A percentile compares a stretch with the other conserved stretches of the same genome.
Conservation (phyloP, 495 filamentous ascomycete species). For the Penicillium fimorum region DNA sequence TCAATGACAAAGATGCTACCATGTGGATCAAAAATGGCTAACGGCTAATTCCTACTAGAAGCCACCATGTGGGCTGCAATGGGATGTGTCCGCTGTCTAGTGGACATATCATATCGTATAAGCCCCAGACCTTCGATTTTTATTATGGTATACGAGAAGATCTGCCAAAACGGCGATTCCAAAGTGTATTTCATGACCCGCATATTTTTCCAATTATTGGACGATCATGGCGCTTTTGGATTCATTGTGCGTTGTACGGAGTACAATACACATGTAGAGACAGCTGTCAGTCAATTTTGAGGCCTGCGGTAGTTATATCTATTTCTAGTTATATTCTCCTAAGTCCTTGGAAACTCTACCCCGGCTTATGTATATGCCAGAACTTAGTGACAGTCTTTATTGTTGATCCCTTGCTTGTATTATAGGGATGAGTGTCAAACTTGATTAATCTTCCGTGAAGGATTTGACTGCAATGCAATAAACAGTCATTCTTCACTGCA, state of each 20-base stretch:
- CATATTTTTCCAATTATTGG: slow-evolving; percentile 4
- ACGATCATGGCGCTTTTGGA: background rate
- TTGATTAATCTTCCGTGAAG: background rate
- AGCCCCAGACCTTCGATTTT: background rate
- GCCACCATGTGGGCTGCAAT: background rate
- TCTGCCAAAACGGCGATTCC: background rate
- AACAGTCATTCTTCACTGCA: background rate
- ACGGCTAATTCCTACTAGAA: background rate
- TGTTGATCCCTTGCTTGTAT: slow-evolving; percentile 4
- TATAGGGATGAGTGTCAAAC: background rate
- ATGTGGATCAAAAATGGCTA: background rate
- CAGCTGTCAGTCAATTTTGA: background rate
- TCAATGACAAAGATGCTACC: slow-evolving; percentile 1
- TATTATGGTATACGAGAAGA: background rate
- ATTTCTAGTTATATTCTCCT: background rate
- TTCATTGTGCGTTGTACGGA: background rate
- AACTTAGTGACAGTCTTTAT: background rate
- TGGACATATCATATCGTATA: background rate
- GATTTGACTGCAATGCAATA: background rate
- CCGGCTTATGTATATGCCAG: background rate
- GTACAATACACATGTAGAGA: background rate
- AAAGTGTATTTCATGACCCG: background rate
- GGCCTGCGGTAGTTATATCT: background rate
- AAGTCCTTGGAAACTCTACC: background rate
- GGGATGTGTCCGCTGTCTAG: background rate